These are phyloP conservation scores for Lachnellula willkommii DNA, from an alignment of 2,329 filamentous ascomycete genomes.

Conservation along the genomic window DNA sequence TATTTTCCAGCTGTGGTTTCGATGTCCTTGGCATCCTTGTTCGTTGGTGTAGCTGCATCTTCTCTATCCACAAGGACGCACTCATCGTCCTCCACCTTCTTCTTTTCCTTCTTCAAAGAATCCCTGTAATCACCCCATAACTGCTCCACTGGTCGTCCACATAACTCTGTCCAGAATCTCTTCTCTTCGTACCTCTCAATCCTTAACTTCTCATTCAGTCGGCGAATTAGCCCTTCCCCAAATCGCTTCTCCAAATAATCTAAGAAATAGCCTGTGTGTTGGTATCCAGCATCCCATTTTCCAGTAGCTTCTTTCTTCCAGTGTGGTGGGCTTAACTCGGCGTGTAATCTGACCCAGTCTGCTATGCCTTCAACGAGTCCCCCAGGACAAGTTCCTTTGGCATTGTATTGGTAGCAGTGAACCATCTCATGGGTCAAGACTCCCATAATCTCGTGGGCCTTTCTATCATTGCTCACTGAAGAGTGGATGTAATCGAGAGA, in stretches of 20 bases:
- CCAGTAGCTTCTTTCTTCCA: slow-evolving; percentile 58
- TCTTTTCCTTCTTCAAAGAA: slow-evolving; percentile 25
- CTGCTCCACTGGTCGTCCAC: slow-evolving; percentile 59
- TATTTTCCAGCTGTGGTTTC: not conserved
- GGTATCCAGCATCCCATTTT: slow-evolving; percentile 85
- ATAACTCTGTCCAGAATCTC: slow-evolving; percentile 61
- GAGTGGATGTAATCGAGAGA: slow-evolving; percentile 66
- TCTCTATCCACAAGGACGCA: slow-evolving; percentile 28
- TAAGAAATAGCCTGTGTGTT: slow-evolving; percentile 86
- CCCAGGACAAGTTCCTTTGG: slow-evolving; percentile 54
- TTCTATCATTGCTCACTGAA: slow-evolving; percentile 37
- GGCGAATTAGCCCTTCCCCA: slow-evolving; percentile 53
- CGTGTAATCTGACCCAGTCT: slow-evolving; percentile 81
- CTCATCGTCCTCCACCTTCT: slow-evolving; percentile 26
- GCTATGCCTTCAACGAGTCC: slow-evolving; percentile 88
- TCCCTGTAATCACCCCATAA: slow-evolving; percentile 70
- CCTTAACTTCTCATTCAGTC: slow-evolving; percentile 63
- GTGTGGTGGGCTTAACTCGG: slow-evolving; percentile 70
- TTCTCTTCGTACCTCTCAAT: slow-evolving; percentile 59
- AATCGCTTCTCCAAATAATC: slow-evolving; percentile 72
- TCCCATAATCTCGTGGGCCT: slow-evolving; percentile 65
- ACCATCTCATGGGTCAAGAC: slow-evolving; percentile 91
- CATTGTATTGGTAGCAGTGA: slow-evolving; percentile 87
- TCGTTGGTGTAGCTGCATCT: slow-evolving; percentile 15
- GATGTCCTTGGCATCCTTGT: not conserved